Base-by-base conservation (phyloP, 164 flowering plant genomes). In the Nelumbo lutea region DNA sequence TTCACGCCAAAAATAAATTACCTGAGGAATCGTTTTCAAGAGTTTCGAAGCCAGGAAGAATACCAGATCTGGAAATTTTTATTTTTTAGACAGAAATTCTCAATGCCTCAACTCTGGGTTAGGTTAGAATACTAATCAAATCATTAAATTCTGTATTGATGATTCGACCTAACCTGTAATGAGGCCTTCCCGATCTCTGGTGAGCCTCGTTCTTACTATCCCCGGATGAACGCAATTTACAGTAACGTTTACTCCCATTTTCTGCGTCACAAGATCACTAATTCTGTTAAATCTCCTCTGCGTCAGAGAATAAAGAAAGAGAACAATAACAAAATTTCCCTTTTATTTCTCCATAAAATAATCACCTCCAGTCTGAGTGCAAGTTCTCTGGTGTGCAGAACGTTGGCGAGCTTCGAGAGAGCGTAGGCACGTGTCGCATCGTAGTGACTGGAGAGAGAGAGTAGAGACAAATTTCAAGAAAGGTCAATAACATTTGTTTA, bases 161-260 rank as follows among this genome's bases (percentile, higher is more conserved):
- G 41, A 53, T 60, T 60, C 14, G 59, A 27, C 50, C 41, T 65
- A 5, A 89, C 98, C 98, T 52, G 99, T 93, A 42, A 84, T 44
- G 15, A 90, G n/a, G 67, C 98, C 97, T 80, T 95, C 97, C 48
- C 93, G 87, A 45, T 96, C 98, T 78, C 98, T 83, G n/a, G 96
- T 96, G 70, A 96, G 96, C 51, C 93, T 72, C 58, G 99, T 96
- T 72, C 91, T 76, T 10, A 90, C 98, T 6, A 96, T 76, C 5
- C 99, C 99, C 2, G 99, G 99, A 83, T 96, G 96, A 47, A 96
- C 95, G 62, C 89, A 87, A 64, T 96, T 93, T 9, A 76, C 91
- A 6, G 87, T 91, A 70, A 96, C 99, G 64, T 93, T 96, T 10
- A 90, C 96, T 50, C 79, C 85, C 88, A 88, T 85, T 83, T 84